Percentiles rank a stretch among this genome's conserved stretches.
phyloP scores from a whole-genome alignment of 495 filamentous ascomycete species.

The Xanthoparmelia taractica region DNA sequence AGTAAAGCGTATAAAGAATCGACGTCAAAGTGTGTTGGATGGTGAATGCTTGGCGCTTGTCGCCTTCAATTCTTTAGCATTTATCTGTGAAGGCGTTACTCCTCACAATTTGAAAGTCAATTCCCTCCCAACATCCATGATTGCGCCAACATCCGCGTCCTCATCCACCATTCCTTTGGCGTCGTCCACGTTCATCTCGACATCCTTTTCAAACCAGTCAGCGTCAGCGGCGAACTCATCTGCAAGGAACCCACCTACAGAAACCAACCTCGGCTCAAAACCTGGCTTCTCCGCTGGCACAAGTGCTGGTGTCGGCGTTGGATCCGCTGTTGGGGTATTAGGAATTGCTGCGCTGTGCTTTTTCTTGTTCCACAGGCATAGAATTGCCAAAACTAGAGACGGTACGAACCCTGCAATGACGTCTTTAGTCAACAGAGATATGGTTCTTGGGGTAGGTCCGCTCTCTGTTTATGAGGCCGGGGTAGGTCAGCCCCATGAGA shows the following conservation, averaged over 20 bases:
- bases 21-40: neutral
- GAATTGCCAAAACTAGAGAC: neutral
- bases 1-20: neutral
- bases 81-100: conserved; percentile 11
- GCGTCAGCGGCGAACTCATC: neutral
- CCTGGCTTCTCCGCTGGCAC: neutral
- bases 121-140: neutral
- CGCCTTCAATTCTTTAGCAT: conserved; percentile 13
- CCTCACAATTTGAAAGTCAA: neutral
- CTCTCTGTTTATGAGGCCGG: neutral
- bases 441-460: neutral
- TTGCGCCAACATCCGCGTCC: neutral
- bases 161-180: neutral
- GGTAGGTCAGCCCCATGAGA: neutral
- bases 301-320: conserved; percentile 7
- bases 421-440: neutral
- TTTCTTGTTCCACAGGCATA: neutral
- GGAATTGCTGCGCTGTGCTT: conserved; percentile 3
- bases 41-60: conserved; percentile 10
- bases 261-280: neutral
- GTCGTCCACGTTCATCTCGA: neutral
- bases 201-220: neutral
- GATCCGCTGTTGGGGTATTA: neutral
- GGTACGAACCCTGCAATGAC: neutral
- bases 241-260: neutral